Base-by-base conservation (phyloP, 1,139 yeast species). In the Yamadazyma blattariae region DNA sequence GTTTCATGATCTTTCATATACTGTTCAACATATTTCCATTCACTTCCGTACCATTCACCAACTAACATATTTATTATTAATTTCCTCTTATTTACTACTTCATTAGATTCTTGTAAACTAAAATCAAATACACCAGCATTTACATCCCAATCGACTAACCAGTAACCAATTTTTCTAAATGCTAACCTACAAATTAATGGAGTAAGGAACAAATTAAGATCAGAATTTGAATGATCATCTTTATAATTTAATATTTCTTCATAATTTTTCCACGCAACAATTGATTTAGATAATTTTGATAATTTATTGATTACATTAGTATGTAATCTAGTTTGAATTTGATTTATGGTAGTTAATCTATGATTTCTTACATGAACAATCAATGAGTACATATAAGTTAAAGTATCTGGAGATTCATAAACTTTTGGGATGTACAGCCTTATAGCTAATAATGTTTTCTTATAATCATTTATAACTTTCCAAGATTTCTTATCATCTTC, bases 1-100 rank as follows among this genome's bases (percentile, higher is more conserved):
- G 59, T 48, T 33, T 43, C 37, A 27, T 55, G 48, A 16, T 44
- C 43, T 15, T 47, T 41, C 21, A 70, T 44, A 42, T 62, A 69
- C 32, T 51, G 45, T 42, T 57, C 52, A 7, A 59, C 71, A 35
- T 55, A 57, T n/a, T 48, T 44, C 60, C 67, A 67, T 32, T 68
- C 74, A 37, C 71, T 58, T 4, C 73, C 75, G 40, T 61, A 68
- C 75, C 75, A 70, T 42, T 67, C 74, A 3, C 73, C 75, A 2
- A 68, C 59, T n/a, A 69, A 51, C 52, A 66, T 60, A 32, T 54
- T 54, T 12, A 66, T 56, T 32, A 64, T 63, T 18, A 58, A 35
- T 20, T 38, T 38, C 7, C 45, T 27, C 25, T 54, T 46, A 29
- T 54, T 48, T 18, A 50, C 50, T 25, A 45, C 39, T 4, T 38